phyloP scores from a whole-genome alignment of 768 basidiomycete species.

The Boletus rubescentipes region DNA sequence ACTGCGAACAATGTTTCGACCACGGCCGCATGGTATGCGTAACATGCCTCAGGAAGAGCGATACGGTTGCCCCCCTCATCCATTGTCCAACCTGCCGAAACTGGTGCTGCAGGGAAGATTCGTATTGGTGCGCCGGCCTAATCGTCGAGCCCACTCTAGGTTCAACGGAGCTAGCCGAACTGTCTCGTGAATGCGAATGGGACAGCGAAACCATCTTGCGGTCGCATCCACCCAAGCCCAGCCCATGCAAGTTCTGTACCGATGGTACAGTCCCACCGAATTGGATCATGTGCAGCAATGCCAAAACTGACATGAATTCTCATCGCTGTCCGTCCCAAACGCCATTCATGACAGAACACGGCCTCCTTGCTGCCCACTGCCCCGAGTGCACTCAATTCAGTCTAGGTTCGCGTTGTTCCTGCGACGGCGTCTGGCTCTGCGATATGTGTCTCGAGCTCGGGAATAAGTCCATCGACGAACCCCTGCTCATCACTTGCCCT shows the following conservation, averaged over 20 bases:
- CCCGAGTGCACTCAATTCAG: slow-evolving; percentile 1
- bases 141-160: slow-evolving; percentile 6
- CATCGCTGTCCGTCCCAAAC: slow-evolving; percentile 11
- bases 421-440: slow-evolving; percentile 3
- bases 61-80: slow-evolving; percentile 2
- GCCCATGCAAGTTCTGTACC: slow-evolving; percentile 5
- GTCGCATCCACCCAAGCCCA: slow-evolving; percentile 14
- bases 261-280: background rate
- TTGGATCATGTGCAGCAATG: slow-evolving; percentile 3
- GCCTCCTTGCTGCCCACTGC: background rate
- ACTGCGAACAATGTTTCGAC: background rate
- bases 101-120: slow-evolving; percentile 16
- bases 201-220: slow-evolving; percentile 12
- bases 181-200: slow-evolving; percentile 3
- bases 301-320: rapidly evolving
- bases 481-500: slow-evolving; percentile 11
- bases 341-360: background rate
- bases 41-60: slow-evolving; percentile 1
- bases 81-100: slow-evolving; percentile 2
- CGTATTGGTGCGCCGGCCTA: slow-evolving; percentile 15
- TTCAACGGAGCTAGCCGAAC: slow-evolving; percentile 1
- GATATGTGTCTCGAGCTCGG: background rate
- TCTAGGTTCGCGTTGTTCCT: slow-evolving; percentile 1
- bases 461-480: background rate
- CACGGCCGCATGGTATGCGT: slow-evolving; percentile 7